A percentile compares a stretch with the other conserved stretches of the same genome.
phyloP scores from a whole-genome alignment of 108 stramenopile species.

The Nitzschia sp. region DNA sequence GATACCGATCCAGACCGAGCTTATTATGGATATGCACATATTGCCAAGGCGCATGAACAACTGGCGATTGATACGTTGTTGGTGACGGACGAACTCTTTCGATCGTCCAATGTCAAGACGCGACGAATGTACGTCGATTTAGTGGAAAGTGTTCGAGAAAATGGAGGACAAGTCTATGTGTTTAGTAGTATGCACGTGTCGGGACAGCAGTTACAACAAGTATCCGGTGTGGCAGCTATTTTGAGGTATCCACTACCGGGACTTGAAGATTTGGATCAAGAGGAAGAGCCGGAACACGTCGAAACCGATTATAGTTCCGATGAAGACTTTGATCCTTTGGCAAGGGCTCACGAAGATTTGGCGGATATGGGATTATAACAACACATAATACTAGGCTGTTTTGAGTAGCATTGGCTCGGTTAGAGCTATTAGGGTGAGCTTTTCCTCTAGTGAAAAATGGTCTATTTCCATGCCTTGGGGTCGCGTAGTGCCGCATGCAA shows the following conservation, averaged over 20 bases:
- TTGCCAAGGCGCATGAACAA: conserved; percentile 82
- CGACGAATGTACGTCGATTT: conserved; percentile 83
- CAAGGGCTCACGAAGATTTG: conserved; percentile 71
- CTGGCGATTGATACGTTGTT: conserved; percentile 91
- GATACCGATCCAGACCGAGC: conserved; percentile 90
- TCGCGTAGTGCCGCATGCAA: conserved; percentile 43
- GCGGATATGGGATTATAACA: conserved; percentile 71
- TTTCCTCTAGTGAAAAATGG: background rate
- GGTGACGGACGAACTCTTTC: conserved; percentile 93
- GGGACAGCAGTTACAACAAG: conserved; percentile 93
- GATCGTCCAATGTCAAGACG: conserved; percentile 73
- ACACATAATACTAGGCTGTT: background rate
- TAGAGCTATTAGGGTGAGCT: background rate
- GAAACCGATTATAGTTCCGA: conserved; percentile 35
- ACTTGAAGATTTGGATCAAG: conserved; percentile 77
- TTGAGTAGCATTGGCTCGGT: background rate
- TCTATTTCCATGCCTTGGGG: conserved; percentile 26
- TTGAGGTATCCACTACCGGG: conserved; percentile 88
- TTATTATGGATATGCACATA: conserved; percentile 91
- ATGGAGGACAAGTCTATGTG: conserved; percentile 87
- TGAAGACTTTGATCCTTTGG: conserved; percentile 49
- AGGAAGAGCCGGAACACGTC: conserved; percentile 20
- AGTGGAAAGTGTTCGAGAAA: conserved; percentile 86
- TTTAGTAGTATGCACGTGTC: conserved; percentile 93
- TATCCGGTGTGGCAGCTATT: conserved; percentile 94